Evolutionary conservation across 129 eudicot species (phyloP).

Genomic region (Glebionis coronaria): DNA sequence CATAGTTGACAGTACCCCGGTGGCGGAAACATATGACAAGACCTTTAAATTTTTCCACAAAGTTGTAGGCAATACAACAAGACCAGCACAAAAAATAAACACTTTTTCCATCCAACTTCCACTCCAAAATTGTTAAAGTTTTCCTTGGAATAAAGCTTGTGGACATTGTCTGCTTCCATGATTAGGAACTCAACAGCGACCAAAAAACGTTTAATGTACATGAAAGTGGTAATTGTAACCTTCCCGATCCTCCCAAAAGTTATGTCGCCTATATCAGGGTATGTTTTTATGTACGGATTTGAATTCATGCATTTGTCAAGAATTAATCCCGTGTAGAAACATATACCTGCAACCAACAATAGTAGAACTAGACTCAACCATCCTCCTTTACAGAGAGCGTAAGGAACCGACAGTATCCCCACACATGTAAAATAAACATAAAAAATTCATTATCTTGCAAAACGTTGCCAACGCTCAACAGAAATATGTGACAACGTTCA

Average conservation of each 20-base stretch:
- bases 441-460: too few species aligned
- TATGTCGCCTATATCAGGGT: constrained; percentile 47
- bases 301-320: constrained; percentile 37
- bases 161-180: constrained; percentile 36
- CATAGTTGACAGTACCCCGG: too few species aligned
- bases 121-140: too few species aligned
- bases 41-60: too few species aligned
- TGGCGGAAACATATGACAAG: too few species aligned
- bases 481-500: too few species aligned
- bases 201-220: constrained; percentile 52
- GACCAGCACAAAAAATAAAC: too few species aligned
- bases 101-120: too few species aligned
- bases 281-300: constrained; percentile 28
- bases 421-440: constrained; percentile 38
- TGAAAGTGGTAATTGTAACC: constrained; percentile 32
- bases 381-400: constrained; percentile 56
- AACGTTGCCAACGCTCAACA: too few species aligned
- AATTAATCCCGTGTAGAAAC: constrained; percentile 50
- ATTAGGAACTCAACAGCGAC: constrained; percentile 61
- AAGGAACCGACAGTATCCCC: constrained; percentile 48
- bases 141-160: constrained; percentile 34
- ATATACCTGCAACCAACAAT: constrained; percentile 37
- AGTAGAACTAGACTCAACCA: constrained; percentile 46
- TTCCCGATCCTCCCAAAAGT: constrained; percentile 59
- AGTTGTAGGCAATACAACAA: too few species aligned